Evolutionary conservation across 2,329 filamentous ascomycete genomes (phyloP).

Genomic region (Aspergillus transmontanensis): DNA sequence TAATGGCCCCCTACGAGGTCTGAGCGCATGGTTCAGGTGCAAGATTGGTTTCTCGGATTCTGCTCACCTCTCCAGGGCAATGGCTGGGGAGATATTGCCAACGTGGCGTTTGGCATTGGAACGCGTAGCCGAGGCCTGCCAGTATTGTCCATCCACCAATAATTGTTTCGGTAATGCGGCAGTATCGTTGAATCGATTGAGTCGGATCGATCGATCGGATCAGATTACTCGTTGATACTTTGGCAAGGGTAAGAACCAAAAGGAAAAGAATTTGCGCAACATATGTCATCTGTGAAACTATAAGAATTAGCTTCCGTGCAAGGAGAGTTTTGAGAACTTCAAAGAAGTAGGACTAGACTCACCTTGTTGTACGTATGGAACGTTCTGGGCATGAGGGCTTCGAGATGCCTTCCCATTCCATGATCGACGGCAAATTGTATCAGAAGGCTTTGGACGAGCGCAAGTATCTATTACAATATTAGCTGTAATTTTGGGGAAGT

Average conservation of each 20-base stretch:
- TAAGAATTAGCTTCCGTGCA: background rate
- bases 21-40: background rate
- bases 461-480: background rate
- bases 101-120: conserved; percentile 16
- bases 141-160: conserved; percentile 19
- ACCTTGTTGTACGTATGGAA: background rate
- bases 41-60: background rate
- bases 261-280: background rate
- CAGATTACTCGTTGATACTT: background rate
- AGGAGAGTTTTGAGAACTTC: background rate
- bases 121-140: conserved; percentile 18
- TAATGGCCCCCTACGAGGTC: conserved; percentile 14
- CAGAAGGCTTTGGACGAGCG: background rate
- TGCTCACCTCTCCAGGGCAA: conserved; percentile 6
- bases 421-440: background rate
- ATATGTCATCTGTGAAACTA: background rate
- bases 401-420: background rate
- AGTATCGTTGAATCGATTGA: background rate
- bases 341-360: background rate
- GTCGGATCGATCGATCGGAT: background rate
- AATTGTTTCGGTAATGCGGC: background rate
- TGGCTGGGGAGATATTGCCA: conserved; percentile 5
- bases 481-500: background rate
- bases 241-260: background rate
- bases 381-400: background rate